phyloP scores from a whole-genome alignment of 1,139 yeast species.

The Hansenula sp. region DNA sequence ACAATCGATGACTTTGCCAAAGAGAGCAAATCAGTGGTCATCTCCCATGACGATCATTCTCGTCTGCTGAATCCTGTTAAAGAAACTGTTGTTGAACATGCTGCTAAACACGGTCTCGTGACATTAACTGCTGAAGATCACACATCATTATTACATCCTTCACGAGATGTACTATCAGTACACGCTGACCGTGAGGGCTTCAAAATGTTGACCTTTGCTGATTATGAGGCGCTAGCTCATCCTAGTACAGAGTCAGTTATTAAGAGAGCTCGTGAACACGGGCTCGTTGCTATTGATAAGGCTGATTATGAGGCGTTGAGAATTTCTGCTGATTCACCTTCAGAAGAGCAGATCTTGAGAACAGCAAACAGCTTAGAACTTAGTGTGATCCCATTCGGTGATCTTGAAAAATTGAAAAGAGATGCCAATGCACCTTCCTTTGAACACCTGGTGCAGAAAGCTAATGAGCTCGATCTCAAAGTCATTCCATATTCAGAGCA shows the following conservation, averaged over 20 bases:
- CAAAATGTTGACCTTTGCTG: constrained; percentile 28
- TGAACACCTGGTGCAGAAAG: constrained; percentile 8
- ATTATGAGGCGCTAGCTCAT: constrained; percentile 14
- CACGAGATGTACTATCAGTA: constrained; percentile 6
- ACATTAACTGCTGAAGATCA: constrained; percentile 26
- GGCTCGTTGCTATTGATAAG: constrained; percentile 24
- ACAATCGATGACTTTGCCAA: constrained; percentile 13
- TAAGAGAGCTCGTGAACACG: constrained; percentile 27
- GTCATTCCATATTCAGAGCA: constrained; percentile 24
- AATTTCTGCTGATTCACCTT: constrained; percentile 28
- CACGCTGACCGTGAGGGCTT: constrained; percentile 25
- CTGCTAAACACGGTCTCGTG: constrained; percentile 23
- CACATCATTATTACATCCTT: constrained; percentile 21
- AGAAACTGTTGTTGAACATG: constrained; percentile 17
- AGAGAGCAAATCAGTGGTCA: constrained; percentile 8
- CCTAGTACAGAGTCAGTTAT: constrained; percentile 25
- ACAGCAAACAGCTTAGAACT: constrained; percentile 30
- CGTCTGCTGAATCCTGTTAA: constrained; percentile 21
- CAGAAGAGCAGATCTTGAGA: constrained; percentile 29
- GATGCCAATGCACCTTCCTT: constrained; percentile 17
- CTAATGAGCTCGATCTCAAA: constrained; percentile 15
- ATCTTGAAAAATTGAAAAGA: constrained; percentile 23
- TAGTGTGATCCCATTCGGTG: constrained; percentile 25
- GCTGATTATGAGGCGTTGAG: constrained; percentile 26
- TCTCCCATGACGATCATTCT: constrained; percentile 19